Conservation (phyloP, 2,329 filamentous ascomycete genomes). For the Samsoniella hepiali region DNA sequence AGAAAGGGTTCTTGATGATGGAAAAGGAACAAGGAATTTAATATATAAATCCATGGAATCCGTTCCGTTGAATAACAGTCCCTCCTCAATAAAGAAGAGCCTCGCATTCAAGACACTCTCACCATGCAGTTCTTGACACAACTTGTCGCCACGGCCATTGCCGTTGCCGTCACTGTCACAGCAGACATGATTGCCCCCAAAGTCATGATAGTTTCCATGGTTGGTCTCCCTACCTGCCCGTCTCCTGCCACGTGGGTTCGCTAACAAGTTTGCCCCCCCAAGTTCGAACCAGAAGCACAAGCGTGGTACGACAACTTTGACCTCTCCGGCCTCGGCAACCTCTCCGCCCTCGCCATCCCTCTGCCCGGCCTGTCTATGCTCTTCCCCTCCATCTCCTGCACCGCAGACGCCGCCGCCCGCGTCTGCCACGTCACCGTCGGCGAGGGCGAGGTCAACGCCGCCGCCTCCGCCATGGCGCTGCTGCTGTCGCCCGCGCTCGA, state of each 20-base stretch:
- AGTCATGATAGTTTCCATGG: conserved; percentile 62
- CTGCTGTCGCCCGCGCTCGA: conserved; percentile 61
- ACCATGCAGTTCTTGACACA: conserved; percentile 2
- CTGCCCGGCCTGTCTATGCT: conserved; percentile 62
- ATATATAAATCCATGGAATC: background rate
- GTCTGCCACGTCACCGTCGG: conserved; percentile 69
- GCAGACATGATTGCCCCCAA: conserved; percentile 47
- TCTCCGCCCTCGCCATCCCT: conserved; percentile 55
- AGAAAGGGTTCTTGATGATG: background rate
- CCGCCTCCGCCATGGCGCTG: conserved; percentile 61
- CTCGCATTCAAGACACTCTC: background rate
- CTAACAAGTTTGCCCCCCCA: background rate
- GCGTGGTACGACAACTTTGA: conserved; percentile 57
- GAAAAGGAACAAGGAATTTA: background rate
- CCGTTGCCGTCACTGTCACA: conserved; percentile 6
- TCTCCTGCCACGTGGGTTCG: background rate
- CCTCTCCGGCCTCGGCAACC: conserved; percentile 46
- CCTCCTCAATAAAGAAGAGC: background rate
- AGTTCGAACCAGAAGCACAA: conserved; percentile 61
- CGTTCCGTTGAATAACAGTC: background rate
- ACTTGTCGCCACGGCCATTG: background rate
- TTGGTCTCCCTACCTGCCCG: conserved; percentile 29
- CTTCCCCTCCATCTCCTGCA: conserved; percentile 64
- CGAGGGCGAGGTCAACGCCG: conserved; percentile 73
- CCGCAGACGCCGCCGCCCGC: conserved; percentile 49